Evolutionary conservation across 768 basidiomycete genomes (phyloP), one percentile per base, ranked within the genome.

Genomic region (Psilocybe cyanescens): DNA sequence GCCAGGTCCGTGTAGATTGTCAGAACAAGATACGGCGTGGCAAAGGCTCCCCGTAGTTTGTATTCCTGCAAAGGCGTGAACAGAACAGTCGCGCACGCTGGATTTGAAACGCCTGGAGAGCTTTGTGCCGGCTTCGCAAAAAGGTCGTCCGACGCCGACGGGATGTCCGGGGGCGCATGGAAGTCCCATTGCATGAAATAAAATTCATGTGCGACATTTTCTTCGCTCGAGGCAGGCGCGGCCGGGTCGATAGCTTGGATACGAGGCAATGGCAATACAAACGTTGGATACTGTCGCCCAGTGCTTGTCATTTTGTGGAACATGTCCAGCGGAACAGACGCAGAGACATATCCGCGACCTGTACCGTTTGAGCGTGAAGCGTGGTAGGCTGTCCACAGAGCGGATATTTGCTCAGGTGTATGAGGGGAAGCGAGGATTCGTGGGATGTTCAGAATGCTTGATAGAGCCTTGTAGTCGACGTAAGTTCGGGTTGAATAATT

Each of bases 51-150:
- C 44, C 91, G 88, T 59, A 87, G 75, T 74, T 97, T 97, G 84
- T 94, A 99, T 76, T 98, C 97, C 66, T 91, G 89, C 46, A 99
- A 81, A 2, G 96, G 92, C 0, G 97, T 95, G 79, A 97, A 97
- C 37, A 99, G 81, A 55, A 97, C 82, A 0, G 95, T 95, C 5
- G 95, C 86, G 2, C 76, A 78, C 55, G 78, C 79, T 14, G 86
- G 84, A 65, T 86, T 85, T 9, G 73, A 59, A 45, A 71, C 65
- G 12, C 70, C 68, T 4, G 68, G 64, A 29, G 67, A 59, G 33
- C 61, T 68, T 17, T 67, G 58, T 33, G 67, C 61, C 4, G 78
- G 71, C 61, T 77, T 72, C 48, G 77, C 65, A 71, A 86, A 85
- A 4, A 78, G 76, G 67, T 87, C 79, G 44, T 78, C 75, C 14